A percentile compares a stretch with the other conserved stretches of the same genome.
These are phyloP conservation scores for Penicillium polonicum DNA, from an alignment of 2,329 filamentous ascomycete genomes.

Conservation along the genomic window DNA sequence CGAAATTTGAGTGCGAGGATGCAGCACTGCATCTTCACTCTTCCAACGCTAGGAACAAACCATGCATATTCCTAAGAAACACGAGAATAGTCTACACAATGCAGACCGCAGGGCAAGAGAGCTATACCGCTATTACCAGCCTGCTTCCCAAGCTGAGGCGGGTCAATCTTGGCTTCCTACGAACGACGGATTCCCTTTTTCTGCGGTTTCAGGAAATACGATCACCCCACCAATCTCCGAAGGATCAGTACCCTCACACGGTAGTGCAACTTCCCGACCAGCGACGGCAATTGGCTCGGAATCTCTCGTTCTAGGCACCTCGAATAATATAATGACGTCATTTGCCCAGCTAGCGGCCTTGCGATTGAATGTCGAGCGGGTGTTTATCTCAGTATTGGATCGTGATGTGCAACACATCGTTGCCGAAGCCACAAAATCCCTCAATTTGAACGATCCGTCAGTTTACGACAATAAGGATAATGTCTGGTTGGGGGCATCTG, in stretches of 20 bases:
- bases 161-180: constrained; percentile 18
- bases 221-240: constrained; percentile 14
- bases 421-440: constrained; percentile 50
- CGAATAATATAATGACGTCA: constrained; percentile 37
- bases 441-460: constrained; percentile 37
- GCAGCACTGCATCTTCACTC: constrained; percentile 10
- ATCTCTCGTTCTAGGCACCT: constrained; percentile 29
- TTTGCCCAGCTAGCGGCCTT: constrained; percentile 39
- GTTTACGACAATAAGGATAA: constrained; percentile 33
- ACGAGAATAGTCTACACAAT: constrained; percentile 21
- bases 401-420: constrained; percentile 51
- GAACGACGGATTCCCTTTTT: constrained; percentile 13
- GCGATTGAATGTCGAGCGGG: constrained; percentile 38
- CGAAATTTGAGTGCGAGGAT: constrained; percentile 10
- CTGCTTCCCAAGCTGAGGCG: constrained; percentile 14
- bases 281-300: constrained; percentile 24
- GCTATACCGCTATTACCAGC: constrained; percentile 43
- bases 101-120: constrained; percentile 38
- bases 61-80: constrained; percentile 15
- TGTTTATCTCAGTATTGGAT: constrained; percentile 48
- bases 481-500: constrained; percentile 35
- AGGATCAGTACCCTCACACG: constrained; percentile 10
- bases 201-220: constrained; percentile 3
- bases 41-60: constrained; percentile 8
- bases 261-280: constrained; percentile 12